Evolutionary conservation across 352 stramenopile genomes (phyloP), one percentile per base, ranked within the genome.

Genomic region (Phytopythium sindhum): DNA sequence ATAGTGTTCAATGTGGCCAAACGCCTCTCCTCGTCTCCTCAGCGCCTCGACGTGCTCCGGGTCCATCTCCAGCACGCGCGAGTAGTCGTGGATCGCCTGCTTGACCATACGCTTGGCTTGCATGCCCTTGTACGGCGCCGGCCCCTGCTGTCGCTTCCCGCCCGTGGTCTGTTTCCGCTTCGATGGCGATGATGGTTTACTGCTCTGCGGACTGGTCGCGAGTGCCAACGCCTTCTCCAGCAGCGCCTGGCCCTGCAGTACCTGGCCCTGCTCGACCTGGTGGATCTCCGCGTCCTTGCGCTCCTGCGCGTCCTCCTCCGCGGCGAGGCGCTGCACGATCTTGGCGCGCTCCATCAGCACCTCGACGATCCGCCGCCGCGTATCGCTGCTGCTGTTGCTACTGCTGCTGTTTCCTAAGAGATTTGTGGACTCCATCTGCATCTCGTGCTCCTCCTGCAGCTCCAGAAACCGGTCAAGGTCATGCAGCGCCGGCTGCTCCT

Each of bases 391-490:
- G 37, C 24, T 47, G 12, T 15, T 24, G 11, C 21, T 53, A 29
- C 26, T 35, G 8, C 11, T 47, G 1, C 54, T 45, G 23, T 14
- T 23, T 4, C 21, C 55, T 41, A 26, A 61, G 37, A 39, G 48
- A 44, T 19, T 62, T 44, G 17, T 69, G 51, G 63, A 73, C 53
- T 71, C 75, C 58, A 44, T 63, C 6, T 64, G 55, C 44, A 67
- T 68, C 23, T 72, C 58, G 54, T 68, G 64, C 63, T 83, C 78
- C 63, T 87, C 76, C 52, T 89, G 80, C 31, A 92, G 61, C 61
- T 92, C 81, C 23, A 91, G 61, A 54, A 88, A 86, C n/a, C 70
- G 70, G 64, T 90, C 80, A n/a, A 90, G 70, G 44, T 89, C 84
- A 10, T 66, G 55, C 44, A 91, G 57, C 19, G 84, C 84, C 9